phyloP scores from a whole-genome alignment of 345 rosid genomes.

The Eucalyptus curtisii region DNA sequence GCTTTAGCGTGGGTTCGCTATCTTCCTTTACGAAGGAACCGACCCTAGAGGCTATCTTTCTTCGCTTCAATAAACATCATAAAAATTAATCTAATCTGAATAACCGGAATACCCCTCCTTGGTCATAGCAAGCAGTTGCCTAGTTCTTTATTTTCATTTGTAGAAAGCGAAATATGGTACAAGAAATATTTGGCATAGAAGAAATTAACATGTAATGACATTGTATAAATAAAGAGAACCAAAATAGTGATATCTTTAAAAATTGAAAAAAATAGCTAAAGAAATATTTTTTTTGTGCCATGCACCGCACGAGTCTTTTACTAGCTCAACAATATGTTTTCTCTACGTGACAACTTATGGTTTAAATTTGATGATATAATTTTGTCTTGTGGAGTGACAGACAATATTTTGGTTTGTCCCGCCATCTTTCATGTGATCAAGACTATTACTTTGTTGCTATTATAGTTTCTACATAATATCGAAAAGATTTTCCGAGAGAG shows the following conservation, averaged over 20 bases:
- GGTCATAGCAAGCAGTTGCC: background rate
- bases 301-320: background rate
- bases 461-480: background rate
- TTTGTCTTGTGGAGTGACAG: background rate
- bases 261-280: background rate
- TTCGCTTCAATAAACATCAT: background rate
- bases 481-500: background rate
- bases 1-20: background rate
- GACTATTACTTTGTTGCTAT: background rate
- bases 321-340: background rate
- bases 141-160: background rate
- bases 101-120: background rate
- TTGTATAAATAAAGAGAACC: background rate
- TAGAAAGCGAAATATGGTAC: background rate
- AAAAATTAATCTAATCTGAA: background rate
- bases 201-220: background rate
- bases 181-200: background rate
- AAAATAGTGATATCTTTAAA: background rate
- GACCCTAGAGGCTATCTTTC: background rate
- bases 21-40: background rate
- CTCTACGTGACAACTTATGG: background rate
- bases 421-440: background rate
- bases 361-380: background rate
- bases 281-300: background rate
- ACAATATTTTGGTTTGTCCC: background rate